Percentiles rank a stretch among this genome's conserved stretches.
Conservation (phyloP, 1,284 basidiomycete species). For the Boletus sp. region DNA sequence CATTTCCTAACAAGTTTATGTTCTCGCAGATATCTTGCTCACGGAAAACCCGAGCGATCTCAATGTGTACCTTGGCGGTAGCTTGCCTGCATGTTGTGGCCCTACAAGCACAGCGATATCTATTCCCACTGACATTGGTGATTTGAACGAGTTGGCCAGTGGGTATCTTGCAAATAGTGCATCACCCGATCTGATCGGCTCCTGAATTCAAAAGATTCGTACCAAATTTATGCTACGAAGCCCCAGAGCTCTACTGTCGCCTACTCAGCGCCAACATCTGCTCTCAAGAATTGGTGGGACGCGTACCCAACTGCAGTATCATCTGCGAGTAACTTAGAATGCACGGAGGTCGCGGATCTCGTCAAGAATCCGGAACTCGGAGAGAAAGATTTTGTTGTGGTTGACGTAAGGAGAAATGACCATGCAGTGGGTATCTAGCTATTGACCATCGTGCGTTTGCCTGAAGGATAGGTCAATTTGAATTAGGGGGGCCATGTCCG, state of each 20-base stretch:
- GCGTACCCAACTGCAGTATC: slow-evolving; percentile 38
- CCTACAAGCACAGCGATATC: slow-evolving; percentile 3
- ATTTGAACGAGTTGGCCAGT: slow-evolving; percentile 44
- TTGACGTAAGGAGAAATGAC: slow-evolving; percentile 30
- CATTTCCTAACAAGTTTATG: background rate
- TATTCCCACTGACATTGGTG: slow-evolving; percentile 12
- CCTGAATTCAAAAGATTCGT: slow-evolving; percentile 32
- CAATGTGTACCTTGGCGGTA: slow-evolving; percentile 30
- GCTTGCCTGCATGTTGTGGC: slow-evolving; percentile 7
- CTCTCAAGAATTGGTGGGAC: slow-evolving; percentile 45
- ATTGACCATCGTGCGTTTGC: background rate
- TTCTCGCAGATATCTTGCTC: slow-evolving; percentile 38
- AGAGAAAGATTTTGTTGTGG: slow-evolving; percentile 20
- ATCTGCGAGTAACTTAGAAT: slow-evolving; percentile 10
- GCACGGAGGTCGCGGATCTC: slow-evolving; percentile 24
- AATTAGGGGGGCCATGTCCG: too few relatives aligned
- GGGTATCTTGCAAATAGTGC: slow-evolving; percentile 8
- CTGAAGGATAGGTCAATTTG: too few relatives aligned
- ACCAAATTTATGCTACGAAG: slow-evolving; percentile 45
- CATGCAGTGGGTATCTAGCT: slow-evolving; percentile 18
- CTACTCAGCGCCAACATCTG: slow-evolving; percentile 7
- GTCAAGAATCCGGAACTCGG: slow-evolving; percentile 14
- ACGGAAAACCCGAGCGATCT: slow-evolving; percentile 41
- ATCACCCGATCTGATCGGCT: background rate
- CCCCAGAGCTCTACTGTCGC: slow-evolving; percentile 3